Evolutionary conservation across 257 asterid genomes (phyloP), one percentile per base, ranked within the genome.

Genomic region (Solanum okadae): DNA sequence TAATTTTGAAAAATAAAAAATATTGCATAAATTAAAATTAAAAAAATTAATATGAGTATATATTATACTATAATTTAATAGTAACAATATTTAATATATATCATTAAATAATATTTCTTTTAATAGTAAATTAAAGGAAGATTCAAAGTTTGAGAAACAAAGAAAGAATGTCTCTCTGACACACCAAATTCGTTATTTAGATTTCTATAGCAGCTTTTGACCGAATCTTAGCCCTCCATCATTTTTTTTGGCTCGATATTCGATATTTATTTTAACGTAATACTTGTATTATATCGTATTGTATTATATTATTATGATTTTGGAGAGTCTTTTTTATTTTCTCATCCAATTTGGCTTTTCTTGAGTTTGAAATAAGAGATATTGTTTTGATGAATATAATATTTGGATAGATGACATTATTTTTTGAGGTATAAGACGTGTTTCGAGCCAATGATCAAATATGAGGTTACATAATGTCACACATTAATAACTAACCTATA

Each of bases 191-290:
- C 40, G 65, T 70, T 59, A 35, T 18, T 49, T 81, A 89, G 90
- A 89, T 89, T 38, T 85, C 87, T 70, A 56, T 75, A 70, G 93
- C 93, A 91, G 94, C 92, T 95, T 95, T 94, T 95, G 98, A 95
- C 98, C 94, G 90, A 93, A 91, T 95, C 95, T 92, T 84, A 87
- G 91, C 94, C 92, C 89, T 91, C 92, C 91, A 89, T 31, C 10
- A 3, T 71, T 71, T 3, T 14, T 31, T 15, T 0, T 0, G 0
- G 0, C 35, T 5, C 2, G 73, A 25, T 67, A 27, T 67, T 27
- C 0, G 35, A 25, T 67, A 67, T 67, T 67, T 3, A 3, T 27
- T 27, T 68, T 65, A n/a, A 56, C n/a, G 2, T 56, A 20, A 46
- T 46, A 13, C 18, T 44, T 46, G 1, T 46, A 12, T 44, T 42